These are phyloP conservation scores for Pseudomassariella vexata DNA, from an alignment of 2,329 filamentous ascomycete species.

Conservation along the genomic window DNA sequence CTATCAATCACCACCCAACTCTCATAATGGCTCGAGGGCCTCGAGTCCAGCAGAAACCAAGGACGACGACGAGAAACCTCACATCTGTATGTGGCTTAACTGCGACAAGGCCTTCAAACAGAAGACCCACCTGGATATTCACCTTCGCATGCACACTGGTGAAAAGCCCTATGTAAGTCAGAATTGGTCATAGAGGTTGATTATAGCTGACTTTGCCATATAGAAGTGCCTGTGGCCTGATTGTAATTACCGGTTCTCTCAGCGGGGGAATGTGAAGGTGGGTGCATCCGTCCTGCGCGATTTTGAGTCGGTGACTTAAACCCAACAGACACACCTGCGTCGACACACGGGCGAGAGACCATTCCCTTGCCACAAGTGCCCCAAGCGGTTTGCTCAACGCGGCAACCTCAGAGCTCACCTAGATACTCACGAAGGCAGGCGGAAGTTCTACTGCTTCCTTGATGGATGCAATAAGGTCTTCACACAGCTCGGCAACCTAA, in stretches of 20 bases:
- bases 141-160: conserved; percentile 82
- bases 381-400: conserved; percentile 77
- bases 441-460: conserved; percentile 75
- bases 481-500: conserved; percentile 86
- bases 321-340: conserved; percentile 68
- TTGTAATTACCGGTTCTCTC: conserved; percentile 79
- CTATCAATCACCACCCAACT: conserved; percentile 23
- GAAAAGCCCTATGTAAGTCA: conserved; percentile 81
- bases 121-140: conserved; percentile 89
- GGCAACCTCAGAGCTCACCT: conserved; percentile 82
- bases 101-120: conserved; percentile 84
- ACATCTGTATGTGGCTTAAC: conserved; percentile 65
- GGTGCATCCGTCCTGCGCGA: conserved; percentile 12
- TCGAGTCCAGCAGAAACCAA: conserved; percentile 9
- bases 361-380: conserved; percentile 73
- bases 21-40: conserved; percentile 19
- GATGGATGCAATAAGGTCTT: conserved; percentile 85
- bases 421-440: conserved; percentile 71
- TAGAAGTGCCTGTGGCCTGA: conserved; percentile 61
- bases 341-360: conserved; percentile 85
- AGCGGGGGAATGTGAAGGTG: conserved; percentile 85
- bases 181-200: conserved; percentile 14
- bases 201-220: conserved; percentile 16
- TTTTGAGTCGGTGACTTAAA: conserved; percentile 9
- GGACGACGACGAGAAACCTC: conserved; percentile 50